Evolutionary conservation across 2,329 filamentous ascomycete species (phyloP).

Genomic region (Fusarium buharicum): DNA sequence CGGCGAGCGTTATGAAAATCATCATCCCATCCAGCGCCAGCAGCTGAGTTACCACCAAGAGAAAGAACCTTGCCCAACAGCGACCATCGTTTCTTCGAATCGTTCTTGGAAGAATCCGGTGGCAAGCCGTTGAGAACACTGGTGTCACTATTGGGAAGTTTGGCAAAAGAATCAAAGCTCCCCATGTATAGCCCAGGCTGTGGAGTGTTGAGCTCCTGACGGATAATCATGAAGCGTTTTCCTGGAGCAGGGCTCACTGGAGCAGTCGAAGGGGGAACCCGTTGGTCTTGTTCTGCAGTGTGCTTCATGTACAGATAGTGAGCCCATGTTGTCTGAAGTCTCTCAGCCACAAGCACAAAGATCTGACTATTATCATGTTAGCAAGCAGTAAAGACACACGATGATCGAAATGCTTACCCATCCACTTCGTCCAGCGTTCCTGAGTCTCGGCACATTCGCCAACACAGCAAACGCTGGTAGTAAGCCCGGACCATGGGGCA

Average conservation of each 20-base stretch:
- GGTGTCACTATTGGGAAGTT: constrained; percentile 41
- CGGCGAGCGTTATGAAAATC: constrained; percentile 62
- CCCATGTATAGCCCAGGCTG: constrained; percentile 60
- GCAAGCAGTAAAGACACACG: constrained; percentile 18
- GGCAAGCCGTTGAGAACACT: constrained; percentile 43
- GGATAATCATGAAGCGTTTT: constrained; percentile 87
- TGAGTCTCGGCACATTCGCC: constrained; percentile 83
- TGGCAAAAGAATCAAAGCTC: constrained; percentile 60
- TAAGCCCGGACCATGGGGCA: constrained; percentile 95
- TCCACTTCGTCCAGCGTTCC: constrained; percentile 73
- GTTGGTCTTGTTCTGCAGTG: constrained; percentile 66
- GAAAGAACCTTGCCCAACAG: constrained; percentile 71
- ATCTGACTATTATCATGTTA: constrained; percentile 67
- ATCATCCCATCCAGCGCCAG: constrained; percentile 50
- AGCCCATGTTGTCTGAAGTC: constrained; percentile 78
- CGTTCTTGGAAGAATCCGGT: constrained; percentile 45
- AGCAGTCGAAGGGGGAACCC: constrained; percentile 74
- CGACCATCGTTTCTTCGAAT: constrained; percentile 70
- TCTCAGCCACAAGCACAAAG: constrained; percentile 72
- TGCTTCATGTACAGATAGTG: constrained; percentile 82
- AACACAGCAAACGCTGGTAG: constrained; percentile 89
- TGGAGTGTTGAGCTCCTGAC: constrained; percentile 71
- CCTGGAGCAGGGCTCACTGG: constrained; percentile 88
- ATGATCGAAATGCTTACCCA: constrained; percentile 61
- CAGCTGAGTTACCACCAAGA: constrained; percentile 37